These are phyloP conservation scores for Trametes cingulata DNA, from an alignment of 768 basidiomycete genomes.

Conservation along the genomic window DNA sequence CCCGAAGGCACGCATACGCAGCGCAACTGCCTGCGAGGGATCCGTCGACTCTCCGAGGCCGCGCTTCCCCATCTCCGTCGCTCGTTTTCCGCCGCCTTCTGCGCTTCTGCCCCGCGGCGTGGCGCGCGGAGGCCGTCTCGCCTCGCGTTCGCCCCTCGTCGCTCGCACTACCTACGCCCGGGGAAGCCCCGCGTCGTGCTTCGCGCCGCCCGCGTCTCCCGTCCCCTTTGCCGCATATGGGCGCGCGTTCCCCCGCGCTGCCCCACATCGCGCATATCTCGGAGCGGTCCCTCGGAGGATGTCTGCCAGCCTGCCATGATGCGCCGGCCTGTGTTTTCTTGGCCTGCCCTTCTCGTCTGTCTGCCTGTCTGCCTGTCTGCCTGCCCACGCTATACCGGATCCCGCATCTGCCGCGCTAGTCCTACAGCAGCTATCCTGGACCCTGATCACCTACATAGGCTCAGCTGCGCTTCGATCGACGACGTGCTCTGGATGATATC, in stretches of 20 bases:
- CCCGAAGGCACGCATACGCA: not conserved
- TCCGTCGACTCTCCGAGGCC: slow-evolving; percentile 14
- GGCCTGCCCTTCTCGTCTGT: not conserved
- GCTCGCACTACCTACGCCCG: slow-evolving; percentile 10
- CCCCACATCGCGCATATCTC: slow-evolving; percentile 17
- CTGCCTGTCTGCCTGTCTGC: not conserved
- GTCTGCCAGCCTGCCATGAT: not conserved
- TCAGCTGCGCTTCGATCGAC: slow-evolving; percentile 1
- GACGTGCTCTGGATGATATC: not conserved
- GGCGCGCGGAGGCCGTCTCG: slow-evolving; percentile 3
- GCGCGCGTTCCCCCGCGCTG: slow-evolving; percentile 18
- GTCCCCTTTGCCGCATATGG: slow-evolving; percentile 6
- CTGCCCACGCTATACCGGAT: not conserved
- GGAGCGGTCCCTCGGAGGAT: slow-evolving; percentile 4
- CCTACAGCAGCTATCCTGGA: not conserved
- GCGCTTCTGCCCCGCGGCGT: slow-evolving; percentile 1
- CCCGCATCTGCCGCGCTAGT: slow-evolving; percentile 2
- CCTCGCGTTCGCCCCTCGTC: not conserved
- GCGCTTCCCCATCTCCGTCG: slow-evolving; percentile 16
- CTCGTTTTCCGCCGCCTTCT: slow-evolving; percentile 5
- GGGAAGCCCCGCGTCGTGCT: slow-evolving; percentile 2
- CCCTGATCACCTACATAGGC: not conserved
- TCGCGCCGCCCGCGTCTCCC: not conserved
- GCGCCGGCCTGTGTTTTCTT: not conserved
- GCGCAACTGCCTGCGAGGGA: not conserved